Percentiles rank a stretch among this genome's conserved stretches.
These are phyloP conservation scores for Saussurea involucrata DNA, from an alignment of 129 eudicot species.

Conservation along the genomic window DNA sequence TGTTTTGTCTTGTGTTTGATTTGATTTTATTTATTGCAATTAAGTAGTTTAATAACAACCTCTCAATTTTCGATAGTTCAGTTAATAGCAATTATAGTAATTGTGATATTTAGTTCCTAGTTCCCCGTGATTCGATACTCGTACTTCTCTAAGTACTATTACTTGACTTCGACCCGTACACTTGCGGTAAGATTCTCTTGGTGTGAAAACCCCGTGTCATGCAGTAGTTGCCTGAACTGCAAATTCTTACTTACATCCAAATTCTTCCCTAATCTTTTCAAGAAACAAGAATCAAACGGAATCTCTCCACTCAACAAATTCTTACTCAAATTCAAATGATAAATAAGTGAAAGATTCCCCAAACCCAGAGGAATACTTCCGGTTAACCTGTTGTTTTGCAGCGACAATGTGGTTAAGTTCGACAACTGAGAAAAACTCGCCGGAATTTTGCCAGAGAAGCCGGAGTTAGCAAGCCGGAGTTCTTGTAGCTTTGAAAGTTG, in stretches of 20 bases:
- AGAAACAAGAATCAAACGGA: constrained; percentile 64
- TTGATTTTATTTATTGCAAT: too few relatives aligned
- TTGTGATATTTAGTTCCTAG: too few relatives aligned
- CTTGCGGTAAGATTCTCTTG: too few relatives aligned
- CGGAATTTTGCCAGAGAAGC: constrained; percentile 67
- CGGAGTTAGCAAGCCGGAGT: constrained; percentile 61
- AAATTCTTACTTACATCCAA: constrained; percentile 69
- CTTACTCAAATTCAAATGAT: constrained; percentile 77
- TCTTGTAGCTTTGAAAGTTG: constrained; percentile 61
- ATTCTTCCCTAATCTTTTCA: constrained; percentile 67
- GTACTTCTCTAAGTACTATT: too few relatives aligned
- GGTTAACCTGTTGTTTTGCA: constrained; percentile 63
- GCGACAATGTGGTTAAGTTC: constrained; percentile 60
- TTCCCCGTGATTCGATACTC: too few relatives aligned
- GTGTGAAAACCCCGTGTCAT: too few relatives aligned
- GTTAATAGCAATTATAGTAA: too few relatives aligned
- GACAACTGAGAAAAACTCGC: constrained; percentile 30
- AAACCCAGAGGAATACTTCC: constrained; percentile 62
- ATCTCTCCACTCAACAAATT: constrained; percentile 61
- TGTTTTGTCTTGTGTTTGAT: too few relatives aligned
- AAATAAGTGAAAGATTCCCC: constrained; percentile 48
- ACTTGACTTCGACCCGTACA: too few relatives aligned
- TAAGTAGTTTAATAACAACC: too few relatives aligned
- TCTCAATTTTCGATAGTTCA: too few relatives aligned
- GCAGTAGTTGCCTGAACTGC: too few relatives aligned